phyloP scores from a whole-genome alignment of 1,284 basidiomycete species.

The Nidula niveotomentosa region DNA sequence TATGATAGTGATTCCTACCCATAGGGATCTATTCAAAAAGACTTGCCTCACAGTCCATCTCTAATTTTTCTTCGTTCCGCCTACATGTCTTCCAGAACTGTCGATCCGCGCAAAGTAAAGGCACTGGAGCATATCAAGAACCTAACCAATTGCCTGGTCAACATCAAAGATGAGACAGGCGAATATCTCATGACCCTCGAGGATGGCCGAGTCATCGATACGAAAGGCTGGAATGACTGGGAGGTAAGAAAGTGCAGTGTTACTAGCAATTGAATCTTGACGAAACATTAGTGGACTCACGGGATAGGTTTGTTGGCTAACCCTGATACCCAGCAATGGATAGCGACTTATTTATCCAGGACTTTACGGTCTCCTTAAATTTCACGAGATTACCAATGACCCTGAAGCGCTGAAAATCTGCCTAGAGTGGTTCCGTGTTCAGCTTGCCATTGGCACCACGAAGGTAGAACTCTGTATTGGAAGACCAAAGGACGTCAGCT shows the following conservation, averaged over 20 bases:
- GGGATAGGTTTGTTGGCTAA: constrained; percentile 37
- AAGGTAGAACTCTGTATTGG: constrained; percentile 30
- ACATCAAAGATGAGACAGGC: constrained; percentile 60
- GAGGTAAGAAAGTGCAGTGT: constrained; percentile 33
- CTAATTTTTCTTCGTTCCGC: no score
- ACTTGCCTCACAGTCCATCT: no score
- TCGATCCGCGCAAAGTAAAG: constrained; percentile 28
- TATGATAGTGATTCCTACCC: neutral
- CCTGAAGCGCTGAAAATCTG: constrained; percentile 44
- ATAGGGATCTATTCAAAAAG: neutral
- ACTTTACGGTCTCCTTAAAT: constrained; percentile 44
- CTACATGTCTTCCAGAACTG: constrained; percentile 30
- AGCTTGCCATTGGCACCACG: constrained; percentile 55
- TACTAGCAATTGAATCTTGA: neutral
- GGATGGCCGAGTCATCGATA: constrained; percentile 63
- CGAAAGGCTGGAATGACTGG: constrained; percentile 69
- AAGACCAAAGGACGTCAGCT: neutral
- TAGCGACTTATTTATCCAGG: constrained; percentile 19
- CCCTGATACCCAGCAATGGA: no score
- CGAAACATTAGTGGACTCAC: constrained; percentile 51
- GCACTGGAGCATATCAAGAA: constrained; percentile 38
- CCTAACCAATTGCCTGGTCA: constrained; percentile 56
- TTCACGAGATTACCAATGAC: constrained; percentile 44
- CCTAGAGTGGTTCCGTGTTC: constrained; percentile 54
- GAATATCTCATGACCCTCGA: constrained; percentile 53